These are phyloP conservation scores for Spergularia azorica DNA, from an alignment of 179 eudicot species.

Conservation along the genomic window DNA sequence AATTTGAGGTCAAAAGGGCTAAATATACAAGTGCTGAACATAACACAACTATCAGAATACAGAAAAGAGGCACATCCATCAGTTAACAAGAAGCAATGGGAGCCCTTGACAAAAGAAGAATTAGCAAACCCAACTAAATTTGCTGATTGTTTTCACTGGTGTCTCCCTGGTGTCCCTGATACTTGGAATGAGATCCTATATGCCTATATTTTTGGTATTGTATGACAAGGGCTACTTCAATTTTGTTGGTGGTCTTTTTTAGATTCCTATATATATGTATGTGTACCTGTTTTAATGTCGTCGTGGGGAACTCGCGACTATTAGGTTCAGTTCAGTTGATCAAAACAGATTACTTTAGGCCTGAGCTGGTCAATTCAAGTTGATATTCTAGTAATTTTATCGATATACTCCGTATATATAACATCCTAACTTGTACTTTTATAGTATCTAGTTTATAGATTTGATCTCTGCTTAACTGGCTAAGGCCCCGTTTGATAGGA, in stretches of 20 bases:
- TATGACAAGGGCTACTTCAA: slow-evolving; percentile 1
- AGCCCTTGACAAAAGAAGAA: slow-evolving; percentile 40
- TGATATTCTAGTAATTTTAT: too few species aligned
- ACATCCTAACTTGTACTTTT: too few species aligned
- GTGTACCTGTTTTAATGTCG: too few species aligned
- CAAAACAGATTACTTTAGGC: too few species aligned
- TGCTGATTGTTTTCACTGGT: slow-evolving; percentile 76
- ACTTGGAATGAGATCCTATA: slow-evolving; percentile 70
- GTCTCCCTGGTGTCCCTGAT: slow-evolving; percentile 80
- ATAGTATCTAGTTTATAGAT: too few species aligned
- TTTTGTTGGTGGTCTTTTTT: neutral
- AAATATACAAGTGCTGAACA: slow-evolving; percentile 49
- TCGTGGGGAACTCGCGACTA: neutral
- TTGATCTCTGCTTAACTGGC: too few species aligned
- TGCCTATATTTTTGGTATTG: slow-evolving; percentile 32
- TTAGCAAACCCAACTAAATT: slow-evolving; percentile 41
- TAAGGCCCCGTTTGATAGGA: too few species aligned
- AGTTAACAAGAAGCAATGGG: slow-evolving; percentile 46
- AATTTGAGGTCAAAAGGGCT: slow-evolving; percentile 46
- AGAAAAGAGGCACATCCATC: slow-evolving; percentile 83
- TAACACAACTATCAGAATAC: slow-evolving; percentile 74
- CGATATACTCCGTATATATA: too few species aligned
- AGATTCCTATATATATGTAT: too few species aligned
- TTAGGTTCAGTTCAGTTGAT: too few species aligned
- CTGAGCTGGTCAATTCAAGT: too few species aligned